Percentiles rank a stretch among this genome's conserved stretches.
These are phyloP conservation scores for Hypoxylon lienhwacheense DNA, from an alignment of 495 filamentous ascomycete genomes.

Conservation along the genomic window DNA sequence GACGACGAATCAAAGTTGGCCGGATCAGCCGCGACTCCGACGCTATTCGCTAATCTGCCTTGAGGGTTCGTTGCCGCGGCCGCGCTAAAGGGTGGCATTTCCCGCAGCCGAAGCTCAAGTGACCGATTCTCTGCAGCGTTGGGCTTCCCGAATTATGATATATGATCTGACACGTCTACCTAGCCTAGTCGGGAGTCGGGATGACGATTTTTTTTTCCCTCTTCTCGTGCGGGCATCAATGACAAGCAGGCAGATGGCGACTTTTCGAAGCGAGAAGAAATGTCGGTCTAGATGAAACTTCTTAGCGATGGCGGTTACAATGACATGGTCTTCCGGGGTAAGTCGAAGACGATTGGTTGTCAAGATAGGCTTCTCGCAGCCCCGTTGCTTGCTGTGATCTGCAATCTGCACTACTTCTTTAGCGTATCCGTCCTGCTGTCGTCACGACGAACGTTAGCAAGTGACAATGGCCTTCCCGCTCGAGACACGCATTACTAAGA, in stretches of 20 bases:
- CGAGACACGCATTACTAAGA: slow-evolving; percentile 26
- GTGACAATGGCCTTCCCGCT: slow-evolving; percentile 16
- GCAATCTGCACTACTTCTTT: slow-evolving; percentile 27
- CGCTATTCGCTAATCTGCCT: slow-evolving; percentile 30
- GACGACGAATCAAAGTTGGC: slow-evolving; percentile 20
- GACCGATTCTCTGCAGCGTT: slow-evolving; percentile 34
- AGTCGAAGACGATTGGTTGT: slow-evolving; percentile 29
- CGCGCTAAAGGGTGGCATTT: slow-evolving; percentile 27
- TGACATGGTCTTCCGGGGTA: slow-evolving; percentile 15
- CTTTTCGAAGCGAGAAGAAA: slow-evolving; percentile 19
- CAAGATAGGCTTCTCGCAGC: slow-evolving; percentile 33
- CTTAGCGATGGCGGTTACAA: slow-evolving; percentile 13
- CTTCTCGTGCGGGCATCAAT: slow-evolving; percentile 20
- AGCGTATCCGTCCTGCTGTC: slow-evolving; percentile 21
- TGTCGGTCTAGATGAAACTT: slow-evolving; percentile 25
- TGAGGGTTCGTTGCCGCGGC: slow-evolving; percentile 14
- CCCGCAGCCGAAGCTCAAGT: slow-evolving; percentile 24
- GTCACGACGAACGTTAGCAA: slow-evolving; percentile 15
- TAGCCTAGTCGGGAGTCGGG: slow-evolving; percentile 13
- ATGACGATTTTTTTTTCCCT: slow-evolving; percentile 31
- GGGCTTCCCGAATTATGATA: slow-evolving; percentile 33
- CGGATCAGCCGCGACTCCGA: slow-evolving; percentile 33
- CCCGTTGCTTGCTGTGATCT: slow-evolving; percentile 30
- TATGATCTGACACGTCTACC: slow-evolving; percentile 19
- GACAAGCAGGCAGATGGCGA: slow-evolving; percentile 13